Base-by-base conservation (phyloP, 805 yeast species). In the Ogataea pini region DNA sequence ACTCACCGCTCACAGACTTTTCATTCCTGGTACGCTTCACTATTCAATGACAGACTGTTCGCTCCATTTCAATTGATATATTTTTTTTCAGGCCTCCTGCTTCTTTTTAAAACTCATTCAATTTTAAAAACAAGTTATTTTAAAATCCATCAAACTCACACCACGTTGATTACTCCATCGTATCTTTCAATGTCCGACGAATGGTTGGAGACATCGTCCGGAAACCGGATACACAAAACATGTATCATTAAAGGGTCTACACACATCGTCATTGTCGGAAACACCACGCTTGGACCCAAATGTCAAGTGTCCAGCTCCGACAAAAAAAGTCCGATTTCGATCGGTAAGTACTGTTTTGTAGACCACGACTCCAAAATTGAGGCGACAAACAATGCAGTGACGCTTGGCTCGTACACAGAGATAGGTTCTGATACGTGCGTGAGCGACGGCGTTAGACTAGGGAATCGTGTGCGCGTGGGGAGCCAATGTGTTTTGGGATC, bases 131-230 rank as follows among this genome's bases (percentile, higher is more conserved):
- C n/a, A n/a, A n/a, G n/a, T n/a, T n/a, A n/a, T n/a, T n/a, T n/a
- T n/a, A n/a, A n/a, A n/a, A n/a, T n/a, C n/a, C n/a, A n/a, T n/a
- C n/a, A n/a, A n/a, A n/a, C n/a, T n/a, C n/a, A n/a, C n/a, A n/a
- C n/a, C n/a, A n/a, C n/a, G n/a, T n/a, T n/a, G n/a, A n/a, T n/a
- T n/a, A n/a, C n/a, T n/a, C n/a, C n/a, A n/a, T n/a, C n/a, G n/a
- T n/a, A n/a, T n/a, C n/a, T n/a, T n/a, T n/a, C n/a, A 28, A 39
- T 39, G 42, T 22, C 33, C 3, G 42, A 39, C 12, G 42, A 39
- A 13, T 77, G 77, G 77, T 64, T 76, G 3, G 82, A 78, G 50
- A 80, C 85, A 0, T 57, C 70, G 3, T 69, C 77, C 2, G 82
- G 82, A 1, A 79, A 77, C 56, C 64, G 80, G 32, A 75, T 81